Conservation (phyloP, 352 stramenopile genomes). For the Phytophthora brassicae region DNA sequence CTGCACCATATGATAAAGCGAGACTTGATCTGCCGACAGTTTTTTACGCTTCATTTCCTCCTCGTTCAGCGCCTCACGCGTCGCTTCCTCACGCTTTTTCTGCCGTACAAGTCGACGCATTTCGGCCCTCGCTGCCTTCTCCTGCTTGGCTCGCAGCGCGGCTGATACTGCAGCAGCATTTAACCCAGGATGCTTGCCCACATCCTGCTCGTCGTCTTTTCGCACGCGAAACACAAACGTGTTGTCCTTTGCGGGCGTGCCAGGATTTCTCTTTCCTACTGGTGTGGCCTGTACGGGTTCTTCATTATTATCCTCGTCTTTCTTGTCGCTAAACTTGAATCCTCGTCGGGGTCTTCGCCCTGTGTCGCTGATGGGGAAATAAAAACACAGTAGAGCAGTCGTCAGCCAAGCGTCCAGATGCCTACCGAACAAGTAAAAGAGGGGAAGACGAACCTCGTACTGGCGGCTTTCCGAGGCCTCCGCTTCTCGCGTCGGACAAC, state of each 20-base stretch:
- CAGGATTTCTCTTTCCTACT: slow-evolving; percentile 23
- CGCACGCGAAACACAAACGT: slow-evolving; percentile 62
- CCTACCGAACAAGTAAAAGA: not conserved
- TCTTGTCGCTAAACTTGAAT: slow-evolving; percentile 60
- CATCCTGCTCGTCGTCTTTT: slow-evolving; percentile 38
- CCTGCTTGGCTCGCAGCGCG: slow-evolving; percentile 49
- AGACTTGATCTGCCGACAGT: slow-evolving; percentile 54
- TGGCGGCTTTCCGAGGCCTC: slow-evolving; percentile 36
- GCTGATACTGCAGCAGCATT: slow-evolving; percentile 47
- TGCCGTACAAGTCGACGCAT: slow-evolving; percentile 44
- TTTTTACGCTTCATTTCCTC: slow-evolving; percentile 41
- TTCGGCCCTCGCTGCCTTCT: slow-evolving; percentile 48
- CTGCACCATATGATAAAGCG: slow-evolving; percentile 62
- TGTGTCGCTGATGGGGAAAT: slow-evolving; percentile 13
- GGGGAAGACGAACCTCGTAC: slow-evolving; percentile 32
- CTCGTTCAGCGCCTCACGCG: slow-evolving; percentile 41
- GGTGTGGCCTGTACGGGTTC: slow-evolving; percentile 30
- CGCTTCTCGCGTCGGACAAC: slow-evolving; percentile 66
- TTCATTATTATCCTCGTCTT: slow-evolving; percentile 20
- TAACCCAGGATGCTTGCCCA: slow-evolving; percentile 26
- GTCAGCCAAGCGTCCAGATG: not conserved
- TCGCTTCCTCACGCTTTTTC: slow-evolving; percentile 50
- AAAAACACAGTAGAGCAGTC: slow-evolving; percentile 3
- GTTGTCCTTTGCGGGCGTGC: slow-evolving; percentile 24
- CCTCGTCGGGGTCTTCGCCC: slow-evolving; percentile 39